Conservation (phyloP, 108 stramenopile genomes). For the Parietichytrium sp. region DNA sequence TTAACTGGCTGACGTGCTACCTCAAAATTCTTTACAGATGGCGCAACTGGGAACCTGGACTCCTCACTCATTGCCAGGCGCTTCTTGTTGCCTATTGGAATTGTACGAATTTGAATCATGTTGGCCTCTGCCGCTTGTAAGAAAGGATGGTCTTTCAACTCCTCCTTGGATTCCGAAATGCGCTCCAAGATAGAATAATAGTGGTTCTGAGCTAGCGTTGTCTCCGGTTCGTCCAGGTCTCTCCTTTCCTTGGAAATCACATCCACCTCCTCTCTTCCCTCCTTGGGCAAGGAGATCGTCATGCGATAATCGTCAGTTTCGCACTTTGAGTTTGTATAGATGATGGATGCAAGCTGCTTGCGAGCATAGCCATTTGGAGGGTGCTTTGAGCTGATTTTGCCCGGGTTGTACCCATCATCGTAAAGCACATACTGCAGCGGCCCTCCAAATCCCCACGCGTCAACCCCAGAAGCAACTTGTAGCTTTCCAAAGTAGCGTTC, state of each 20-base stretch:
- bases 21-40: slow-evolving; percentile 25
- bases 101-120: neutral
- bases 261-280: neutral
- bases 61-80: neutral
- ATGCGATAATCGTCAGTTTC: neutral
- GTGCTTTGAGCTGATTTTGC: neutral
- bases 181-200: neutral
- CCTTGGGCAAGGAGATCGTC: neutral
- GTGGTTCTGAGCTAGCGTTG: neutral
- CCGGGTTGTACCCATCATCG: slow-evolving; percentile 26
- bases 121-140: neutral
- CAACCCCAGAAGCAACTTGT: neutral
- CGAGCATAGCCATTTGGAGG: slow-evolving; percentile 3
- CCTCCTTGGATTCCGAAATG: neutral
- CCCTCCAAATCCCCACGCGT: neutral
- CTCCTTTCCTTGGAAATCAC: neutral
- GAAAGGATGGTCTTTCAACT: slow-evolving; percentile 13
- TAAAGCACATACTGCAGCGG: slow-evolving; percentile 12
- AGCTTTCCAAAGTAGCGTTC: slow-evolving; percentile 30
- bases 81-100: slow-evolving; percentile 33
- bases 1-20: neutral
- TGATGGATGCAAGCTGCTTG: slow-evolving; percentile 25
- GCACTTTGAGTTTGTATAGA: neutral
- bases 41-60: slow-evolving; percentile 27
- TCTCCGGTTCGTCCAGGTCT: neutral